Conservation (phyloP, 768 basidiomycete genomes). For the Lepiota brunneoincarnata region DNA sequence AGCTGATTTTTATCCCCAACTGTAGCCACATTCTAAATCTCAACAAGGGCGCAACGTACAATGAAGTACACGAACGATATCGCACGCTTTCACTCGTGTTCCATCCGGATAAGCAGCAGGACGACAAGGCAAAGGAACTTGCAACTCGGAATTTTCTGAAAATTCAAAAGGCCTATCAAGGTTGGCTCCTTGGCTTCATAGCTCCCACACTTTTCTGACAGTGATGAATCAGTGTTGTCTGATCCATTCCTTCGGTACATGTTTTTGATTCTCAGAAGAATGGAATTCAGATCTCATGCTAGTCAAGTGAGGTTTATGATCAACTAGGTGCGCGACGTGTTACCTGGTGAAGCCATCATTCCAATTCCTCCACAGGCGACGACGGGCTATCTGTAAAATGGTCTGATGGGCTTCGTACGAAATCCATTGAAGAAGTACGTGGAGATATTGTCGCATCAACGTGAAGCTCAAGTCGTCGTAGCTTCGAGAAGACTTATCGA, state of each 20-base stretch:
- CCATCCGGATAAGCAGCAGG: slow-evolving; percentile 82
- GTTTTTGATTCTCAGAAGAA: neutral
- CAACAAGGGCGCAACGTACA: slow-evolving; percentile 55
- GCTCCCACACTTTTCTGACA: neutral
- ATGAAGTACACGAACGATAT: slow-evolving; percentile 76
- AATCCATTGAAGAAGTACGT: slow-evolving; percentile 46
- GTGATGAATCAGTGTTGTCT: slow-evolving; percentile 51
- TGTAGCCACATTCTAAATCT: slow-evolving; percentile 69
- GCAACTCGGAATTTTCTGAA: slow-evolving; percentile 70
- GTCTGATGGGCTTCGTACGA: slow-evolving; percentile 29
- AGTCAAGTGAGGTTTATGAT: slow-evolving; percentile 69
- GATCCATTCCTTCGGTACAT: slow-evolving; percentile 68
- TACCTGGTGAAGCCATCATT: neutral
- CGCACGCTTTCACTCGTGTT: slow-evolving; percentile 70
- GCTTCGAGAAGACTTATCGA: slow-evolving; percentile 44
- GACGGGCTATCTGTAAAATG: slow-evolving; percentile 26
- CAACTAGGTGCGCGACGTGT: slow-evolving; percentile 48
- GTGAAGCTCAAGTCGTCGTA: slow-evolving; percentile 19
- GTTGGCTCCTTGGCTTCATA: slow-evolving; percentile 30
- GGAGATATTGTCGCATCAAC: neutral
- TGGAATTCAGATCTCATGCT: neutral
- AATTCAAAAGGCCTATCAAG: slow-evolving; percentile 83
- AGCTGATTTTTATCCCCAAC: neutral
- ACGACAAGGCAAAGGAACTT: slow-evolving; percentile 48
- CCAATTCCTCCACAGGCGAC: slow-evolving; percentile 21